Evolutionary conservation across 768 basidiomycete genomes (phyloP).

Genomic region (Mycena kentingensis): DNA sequence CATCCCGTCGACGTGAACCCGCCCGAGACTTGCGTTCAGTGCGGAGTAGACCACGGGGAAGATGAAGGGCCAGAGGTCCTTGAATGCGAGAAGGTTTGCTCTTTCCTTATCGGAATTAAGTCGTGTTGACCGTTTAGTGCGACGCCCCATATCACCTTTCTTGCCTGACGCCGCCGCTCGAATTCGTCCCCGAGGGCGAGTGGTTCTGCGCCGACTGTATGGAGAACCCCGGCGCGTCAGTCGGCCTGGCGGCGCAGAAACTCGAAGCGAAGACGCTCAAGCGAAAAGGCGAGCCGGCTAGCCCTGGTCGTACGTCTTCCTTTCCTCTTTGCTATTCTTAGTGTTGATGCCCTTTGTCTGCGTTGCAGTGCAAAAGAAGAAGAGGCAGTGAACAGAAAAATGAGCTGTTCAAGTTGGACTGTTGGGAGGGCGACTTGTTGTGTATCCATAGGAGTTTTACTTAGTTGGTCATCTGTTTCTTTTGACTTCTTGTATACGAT

Average conservation of each 20-base stretch:
- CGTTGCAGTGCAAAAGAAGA: slow-evolving; percentile 16
- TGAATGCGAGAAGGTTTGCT: slow-evolving; percentile 85
- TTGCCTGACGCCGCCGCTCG: slow-evolving; percentile 80
- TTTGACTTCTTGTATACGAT: too few relatives aligned
- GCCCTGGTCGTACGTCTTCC: slow-evolving; percentile 1
- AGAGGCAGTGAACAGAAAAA: slow-evolving; percentile 16
- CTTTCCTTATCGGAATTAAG: slow-evolving; percentile 7
- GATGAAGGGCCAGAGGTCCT: slow-evolving; percentile 67
- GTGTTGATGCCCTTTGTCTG: neutral
- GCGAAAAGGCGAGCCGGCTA: slow-evolving; percentile 17
- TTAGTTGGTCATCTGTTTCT: neutral
- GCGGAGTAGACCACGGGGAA: slow-evolving; percentile 68
- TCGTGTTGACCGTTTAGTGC: slow-evolving; percentile 54
- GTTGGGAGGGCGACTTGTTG: too few relatives aligned
- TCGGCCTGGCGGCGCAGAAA: slow-evolving; percentile 39
- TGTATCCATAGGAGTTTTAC: slow-evolving; percentile 7
- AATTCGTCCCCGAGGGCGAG: slow-evolving; percentile 80
- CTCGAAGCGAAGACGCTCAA: slow-evolving; percentile 24
- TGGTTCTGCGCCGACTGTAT: slow-evolving; percentile 88
- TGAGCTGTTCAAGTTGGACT: too few relatives aligned
- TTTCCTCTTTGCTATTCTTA: too few relatives aligned
- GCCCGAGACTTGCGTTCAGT: slow-evolving; percentile 70
- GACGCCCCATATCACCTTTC: slow-evolving; percentile 85
- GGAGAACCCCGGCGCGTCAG: slow-evolving; percentile 57
- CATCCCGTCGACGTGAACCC: slow-evolving; percentile 76